Conservation (phyloP, 345 rosid species). For the Mangifera indica region DNA sequence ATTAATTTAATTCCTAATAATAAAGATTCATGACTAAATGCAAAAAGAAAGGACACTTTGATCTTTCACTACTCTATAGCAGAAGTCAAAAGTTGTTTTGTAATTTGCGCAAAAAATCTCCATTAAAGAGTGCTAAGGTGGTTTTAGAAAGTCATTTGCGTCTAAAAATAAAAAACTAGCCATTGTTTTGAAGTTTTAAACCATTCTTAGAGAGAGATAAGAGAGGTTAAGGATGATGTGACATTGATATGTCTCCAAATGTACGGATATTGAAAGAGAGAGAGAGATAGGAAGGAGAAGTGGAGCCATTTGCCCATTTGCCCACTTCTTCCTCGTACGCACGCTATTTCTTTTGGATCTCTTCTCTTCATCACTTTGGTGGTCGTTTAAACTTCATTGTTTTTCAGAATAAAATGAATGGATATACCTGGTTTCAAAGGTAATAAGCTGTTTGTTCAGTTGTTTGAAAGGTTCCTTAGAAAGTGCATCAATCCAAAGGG, state of each 20-base stretch:
- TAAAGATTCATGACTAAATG: no score
- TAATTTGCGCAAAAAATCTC: not conserved
- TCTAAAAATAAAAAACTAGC: not conserved
- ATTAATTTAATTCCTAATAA: not conserved
- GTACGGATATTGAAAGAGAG: conserved; percentile 13
- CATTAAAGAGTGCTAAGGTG: not conserved
- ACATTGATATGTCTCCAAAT: conserved; percentile 19
- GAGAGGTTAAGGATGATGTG: conserved; percentile 10
- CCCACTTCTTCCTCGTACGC: conserved; percentile 21
- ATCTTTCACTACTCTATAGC: not conserved
- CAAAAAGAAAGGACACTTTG: not conserved
- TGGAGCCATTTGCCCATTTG: conserved; percentile 9
- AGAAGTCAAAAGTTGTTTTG: not conserved
- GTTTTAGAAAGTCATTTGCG: not conserved
- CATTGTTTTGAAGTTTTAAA: not conserved
- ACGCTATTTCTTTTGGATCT: conserved; percentile 1
- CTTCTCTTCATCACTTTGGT: not conserved
- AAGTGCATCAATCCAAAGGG: no score
- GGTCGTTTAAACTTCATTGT: not conserved
- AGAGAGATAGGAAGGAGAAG: conserved; percentile 13
- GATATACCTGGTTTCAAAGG: no score
- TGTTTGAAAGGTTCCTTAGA: no score
- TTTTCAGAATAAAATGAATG: no score
- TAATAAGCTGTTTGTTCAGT: no score
- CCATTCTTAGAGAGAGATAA: not conserved